phyloP scores from a whole-genome alignment of 164 flowering plant species.

The Dillenia turbinata region DNA sequence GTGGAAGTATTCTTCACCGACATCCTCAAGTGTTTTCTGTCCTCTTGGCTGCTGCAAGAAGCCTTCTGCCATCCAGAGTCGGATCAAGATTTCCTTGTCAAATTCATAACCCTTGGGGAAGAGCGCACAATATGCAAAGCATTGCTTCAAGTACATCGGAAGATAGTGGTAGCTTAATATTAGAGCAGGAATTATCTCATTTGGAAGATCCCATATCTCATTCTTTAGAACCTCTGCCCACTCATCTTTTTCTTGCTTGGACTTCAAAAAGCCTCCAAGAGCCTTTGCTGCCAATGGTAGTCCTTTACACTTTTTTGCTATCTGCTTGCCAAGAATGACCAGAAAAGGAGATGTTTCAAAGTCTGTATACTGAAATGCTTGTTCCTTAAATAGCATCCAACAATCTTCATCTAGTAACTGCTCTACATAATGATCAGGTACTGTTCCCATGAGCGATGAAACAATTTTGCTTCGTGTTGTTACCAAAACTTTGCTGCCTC shows the following conservation, averaged over 20 bases:
- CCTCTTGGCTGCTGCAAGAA: not conserved
- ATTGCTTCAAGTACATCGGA: not conserved
- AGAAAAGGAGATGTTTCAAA: not conserved
- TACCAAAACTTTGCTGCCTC: not conserved
- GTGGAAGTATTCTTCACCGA: conserved; percentile 1
- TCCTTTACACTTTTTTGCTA: conserved; percentile 2
- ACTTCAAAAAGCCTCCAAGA: not conserved
- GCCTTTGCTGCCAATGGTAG: conserved; percentile 1
- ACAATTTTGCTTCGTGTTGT: not conserved
- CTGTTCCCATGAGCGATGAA: not conserved
- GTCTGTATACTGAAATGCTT: not conserved
- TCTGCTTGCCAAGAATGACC: not conserved
- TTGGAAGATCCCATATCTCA: not conserved
- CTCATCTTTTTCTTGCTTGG: not conserved
- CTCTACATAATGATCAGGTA: not conserved
- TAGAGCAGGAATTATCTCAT: not conserved
- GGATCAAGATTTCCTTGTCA: not conserved
- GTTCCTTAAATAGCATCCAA: not conserved
- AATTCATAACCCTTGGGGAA: not conserved
- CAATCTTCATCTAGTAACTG: not conserved
- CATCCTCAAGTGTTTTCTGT: not conserved
- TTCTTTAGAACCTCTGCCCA: not conserved
- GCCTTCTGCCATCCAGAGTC: not conserved
- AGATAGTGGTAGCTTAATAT: not conserved
- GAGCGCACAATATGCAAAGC: not conserved